These are phyloP conservation scores for Tricholoma sp. DNA, from an alignment of 768 basidiomycete genomes.

Conservation along the genomic window DNA sequence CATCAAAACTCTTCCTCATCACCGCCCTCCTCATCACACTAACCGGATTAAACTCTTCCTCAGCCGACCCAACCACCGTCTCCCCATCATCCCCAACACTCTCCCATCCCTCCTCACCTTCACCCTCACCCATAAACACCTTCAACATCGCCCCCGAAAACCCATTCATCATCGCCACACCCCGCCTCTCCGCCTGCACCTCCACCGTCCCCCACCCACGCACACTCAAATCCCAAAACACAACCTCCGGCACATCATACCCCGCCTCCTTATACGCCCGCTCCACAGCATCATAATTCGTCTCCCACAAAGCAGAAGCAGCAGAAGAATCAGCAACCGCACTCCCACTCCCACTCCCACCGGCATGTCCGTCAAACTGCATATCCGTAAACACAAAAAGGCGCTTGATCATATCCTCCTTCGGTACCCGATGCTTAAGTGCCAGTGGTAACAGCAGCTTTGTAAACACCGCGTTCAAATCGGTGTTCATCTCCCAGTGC, in stretches of 20 bases:
- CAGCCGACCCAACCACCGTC: constrained; percentile 23
- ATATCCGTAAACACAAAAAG: constrained; percentile 76
- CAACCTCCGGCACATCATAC: constrained; percentile 68
- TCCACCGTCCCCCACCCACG: constrained; percentile 33
- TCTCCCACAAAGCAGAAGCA: constrained; percentile 47
- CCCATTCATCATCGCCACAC: constrained; percentile 67
- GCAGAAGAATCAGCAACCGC: no score
- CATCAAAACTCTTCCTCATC: constrained; percentile 46
- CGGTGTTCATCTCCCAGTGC: constrained; percentile 55
- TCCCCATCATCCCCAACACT: constrained; percentile 25
- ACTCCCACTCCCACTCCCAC: no score
- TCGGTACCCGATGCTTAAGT: constrained; percentile 45
- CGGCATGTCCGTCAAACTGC: constrained; percentile 68
- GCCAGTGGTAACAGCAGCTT: constrained; percentile 61
- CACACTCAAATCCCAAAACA: constrained; percentile 59
- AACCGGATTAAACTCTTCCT: constrained; percentile 33
- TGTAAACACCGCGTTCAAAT: constrained; percentile 57
- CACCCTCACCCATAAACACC: constrained; percentile 57
- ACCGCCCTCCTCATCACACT: constrained; percentile 45
- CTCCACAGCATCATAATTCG: constrained; percentile 55
- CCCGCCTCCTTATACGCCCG: constrained; percentile 53
- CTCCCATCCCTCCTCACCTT: constrained; percentile 33
- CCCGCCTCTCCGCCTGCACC: constrained; percentile 46
- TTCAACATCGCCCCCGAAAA: constrained; percentile 68
- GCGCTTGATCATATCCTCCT: constrained; percentile 71